Percentiles rank a stretch among this genome's conserved stretches.
phyloP scores from a whole-genome alignment of 2,329 filamentous ascomycete genomes.

The Botryosphaeria dothidea region DNA sequence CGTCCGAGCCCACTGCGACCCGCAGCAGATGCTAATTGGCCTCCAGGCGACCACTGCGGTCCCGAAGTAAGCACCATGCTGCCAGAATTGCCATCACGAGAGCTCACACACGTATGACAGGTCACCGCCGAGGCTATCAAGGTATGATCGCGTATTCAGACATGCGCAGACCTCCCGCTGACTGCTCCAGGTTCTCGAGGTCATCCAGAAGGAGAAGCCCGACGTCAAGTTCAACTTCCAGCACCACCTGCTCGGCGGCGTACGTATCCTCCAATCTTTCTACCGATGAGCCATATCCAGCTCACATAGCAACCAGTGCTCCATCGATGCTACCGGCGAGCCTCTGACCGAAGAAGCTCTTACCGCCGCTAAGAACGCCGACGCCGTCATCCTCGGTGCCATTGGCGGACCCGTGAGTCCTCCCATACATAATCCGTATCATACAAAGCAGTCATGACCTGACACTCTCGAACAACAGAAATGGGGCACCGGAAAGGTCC shows the following conservation, averaged over 20 bases:
- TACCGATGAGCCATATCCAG: not conserved
- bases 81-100: not conserved
- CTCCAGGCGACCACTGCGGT: slow-evolving; percentile 41
- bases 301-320: slow-evolving; percentile 57
- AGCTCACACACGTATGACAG: slow-evolving; percentile 45
- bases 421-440: too few species aligned
- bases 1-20: not conserved
- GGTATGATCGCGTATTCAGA: slow-evolving; percentile 49
- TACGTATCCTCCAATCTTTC: slow-evolving; percentile 53
- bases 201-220: slow-evolving; percentile 71
- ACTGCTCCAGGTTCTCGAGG: slow-evolving; percentile 67
- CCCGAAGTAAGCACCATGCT: slow-evolving; percentile 37
- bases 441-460: too few species aligned
- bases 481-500: slow-evolving; percentile 88
- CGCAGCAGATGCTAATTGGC: slow-evolving; percentile 26
- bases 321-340: slow-evolving; percentile 77
- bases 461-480: slow-evolving; percentile 54
- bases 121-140: slow-evolving; percentile 84
- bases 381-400: slow-evolving; percentile 88
- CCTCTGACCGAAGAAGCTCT: slow-evolving; percentile 84
- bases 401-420: slow-evolving; percentile 79
- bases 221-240: slow-evolving; percentile 84
- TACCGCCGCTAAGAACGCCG: slow-evolving; percentile 76
- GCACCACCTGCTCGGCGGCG: slow-evolving; percentile 86
- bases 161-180: not conserved